Evolutionary conservation across 192 early-diverging fungal genomes (phyloP), one percentile per base, ranked within the genome.

Genomic region (Gigaspora rosea): DNA sequence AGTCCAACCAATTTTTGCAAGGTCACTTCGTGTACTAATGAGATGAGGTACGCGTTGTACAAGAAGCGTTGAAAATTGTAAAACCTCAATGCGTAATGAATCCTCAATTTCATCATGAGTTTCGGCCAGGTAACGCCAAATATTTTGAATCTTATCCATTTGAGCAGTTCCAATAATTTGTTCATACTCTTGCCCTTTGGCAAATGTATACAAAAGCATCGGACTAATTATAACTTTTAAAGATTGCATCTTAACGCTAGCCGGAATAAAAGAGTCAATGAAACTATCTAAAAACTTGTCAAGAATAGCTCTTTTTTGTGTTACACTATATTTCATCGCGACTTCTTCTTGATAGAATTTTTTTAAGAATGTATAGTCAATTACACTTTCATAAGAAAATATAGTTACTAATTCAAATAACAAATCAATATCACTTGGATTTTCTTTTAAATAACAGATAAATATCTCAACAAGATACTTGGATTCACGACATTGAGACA

Each of bases 61-160:
- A 57, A 98, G 86, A 48, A 97, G 86, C 0, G 95, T 89, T 0
- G 95, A 95, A 78, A 98, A 88, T 82, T 98, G 97, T 18, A 99
- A 86, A 16, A 98, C 83, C 83, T 98, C 97, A 27, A 97, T 90
- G 36, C 89, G 85, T 41, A 94, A 67, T 2, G 91, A 87, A 70
- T 91, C 90, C 35, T 91, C 90, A 10, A 85, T 83, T 64, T 91
- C 83, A 77, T 88, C 82, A 82, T 86, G 78, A 20, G 72, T 13
- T 85, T 88, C 51, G 80, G 86, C 89, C 89, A 93, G 15, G 91
- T 86, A 75, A 83, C 87, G 67, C 67, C 67, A 69, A n/a, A 50
- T 41, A 61, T 77, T 74, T 41, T 90, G 89, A 18, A 93, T 87
- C 65, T 85, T 86, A 35, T 82, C 84, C 68, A 90, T 90, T 77